Conservation (phyloP, 2,329 filamentous ascomycete genomes). For the Calonectria crousiana region DNA sequence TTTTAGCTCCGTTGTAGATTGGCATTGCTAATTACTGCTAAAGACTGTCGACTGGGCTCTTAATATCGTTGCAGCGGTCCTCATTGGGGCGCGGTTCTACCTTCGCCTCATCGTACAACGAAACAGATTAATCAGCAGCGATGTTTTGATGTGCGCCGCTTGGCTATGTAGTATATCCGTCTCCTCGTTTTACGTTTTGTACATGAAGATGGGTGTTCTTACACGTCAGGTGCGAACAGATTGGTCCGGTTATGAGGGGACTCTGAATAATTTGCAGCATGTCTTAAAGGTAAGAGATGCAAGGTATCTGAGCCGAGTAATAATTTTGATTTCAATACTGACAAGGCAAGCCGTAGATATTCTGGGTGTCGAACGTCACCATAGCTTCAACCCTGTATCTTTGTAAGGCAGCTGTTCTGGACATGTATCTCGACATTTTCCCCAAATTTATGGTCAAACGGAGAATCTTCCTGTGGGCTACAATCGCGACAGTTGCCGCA, state of each 20-base stretch:
- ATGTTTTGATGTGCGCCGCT: neutral
- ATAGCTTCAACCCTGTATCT: neutral
- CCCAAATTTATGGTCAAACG: neutral
- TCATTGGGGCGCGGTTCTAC: neutral
- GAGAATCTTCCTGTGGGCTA: neutral
- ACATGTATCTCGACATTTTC: neutral
- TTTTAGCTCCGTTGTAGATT: no score
- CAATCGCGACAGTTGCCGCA: neutral
- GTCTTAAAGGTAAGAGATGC: neutral
- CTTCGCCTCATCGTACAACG: neutral
- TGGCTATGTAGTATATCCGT: neutral
- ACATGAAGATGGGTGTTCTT: neutral
- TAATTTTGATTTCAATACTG: neutral
- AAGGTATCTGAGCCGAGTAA: rapidly evolving
- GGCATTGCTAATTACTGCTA: neutral
- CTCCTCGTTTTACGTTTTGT: neutral
- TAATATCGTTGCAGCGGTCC: neutral
- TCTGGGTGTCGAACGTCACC: neutral
- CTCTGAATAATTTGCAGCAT: neutral
- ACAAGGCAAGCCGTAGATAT: neutral
- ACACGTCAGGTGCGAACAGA: neutral
- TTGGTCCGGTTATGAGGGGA: neutral
- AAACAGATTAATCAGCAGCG: neutral
- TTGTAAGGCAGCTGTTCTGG: neutral
- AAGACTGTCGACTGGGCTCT: neutral